Base-by-base conservation (phyloP, 192 early-diverging fungal genomes). In the Linnemannia elongata region DNA sequence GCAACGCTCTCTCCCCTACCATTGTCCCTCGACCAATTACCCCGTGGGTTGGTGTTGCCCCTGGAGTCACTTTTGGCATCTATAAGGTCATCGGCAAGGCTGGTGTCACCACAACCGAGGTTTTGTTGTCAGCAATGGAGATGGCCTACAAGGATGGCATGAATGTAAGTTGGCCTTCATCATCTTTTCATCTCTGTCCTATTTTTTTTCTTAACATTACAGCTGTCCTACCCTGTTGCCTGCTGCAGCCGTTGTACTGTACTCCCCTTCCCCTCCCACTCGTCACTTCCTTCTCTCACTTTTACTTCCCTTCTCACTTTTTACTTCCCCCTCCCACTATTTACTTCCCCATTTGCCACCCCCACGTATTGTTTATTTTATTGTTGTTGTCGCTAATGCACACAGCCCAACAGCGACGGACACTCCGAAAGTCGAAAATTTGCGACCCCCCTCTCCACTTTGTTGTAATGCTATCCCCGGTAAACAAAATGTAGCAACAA, bases 21-120 rank as follows among this genome's bases (percentile, higher is more conserved):
- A 66, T 66, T 30, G 27, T 27, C 60, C 60, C 60, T 66, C n/a
- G 12, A 33, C 60, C 60, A 24, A 15, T 30, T 66, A 30, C 27
- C 0, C 60, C 60, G 6, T 66, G 60, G 60, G 87, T 89, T 2
- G 95, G 95, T 36, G 93, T 96, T 30, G 94, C 93, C 1, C 95
- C 93, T n/a, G 84, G 87, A 18, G 94, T 91, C 10, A 95, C 91
- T 4, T 87, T 93, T 63, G 94, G 94, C 41, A 93, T 92, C 78
- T 95, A 95, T 82, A 85, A 93, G 18, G 88, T 93, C 24, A 94
- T 95, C 73, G 88, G 92, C 20, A 95, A 95, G 76, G 63, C 75
- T 6, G 82, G 93, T 33, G 27, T 66, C 27, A 66, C 60, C 60
- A 66, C 60, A 10, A 66, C 60, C 30, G 60, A 66, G 27, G 60